Conservation (phyloP, 441 rosid species). For the Isatis lusitanica region DNA sequence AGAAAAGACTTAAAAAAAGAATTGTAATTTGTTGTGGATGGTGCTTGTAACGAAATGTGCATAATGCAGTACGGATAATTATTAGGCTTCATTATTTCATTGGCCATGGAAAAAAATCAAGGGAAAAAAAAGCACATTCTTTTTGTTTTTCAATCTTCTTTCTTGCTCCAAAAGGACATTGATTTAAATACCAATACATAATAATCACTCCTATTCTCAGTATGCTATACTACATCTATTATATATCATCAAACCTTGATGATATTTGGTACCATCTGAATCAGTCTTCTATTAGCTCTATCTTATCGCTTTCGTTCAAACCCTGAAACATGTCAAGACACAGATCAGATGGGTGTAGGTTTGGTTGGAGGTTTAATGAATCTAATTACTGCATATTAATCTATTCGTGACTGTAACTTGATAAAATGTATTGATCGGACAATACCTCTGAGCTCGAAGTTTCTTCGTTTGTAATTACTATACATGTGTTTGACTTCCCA, state of each 20-base stretch:
- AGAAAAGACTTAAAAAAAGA: constrained; percentile 1
- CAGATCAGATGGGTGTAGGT: neutral
- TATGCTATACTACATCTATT: constrained; percentile 17
- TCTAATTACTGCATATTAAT: neutral
- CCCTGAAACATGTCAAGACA: constrained; percentile 52
- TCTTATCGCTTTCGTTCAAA: constrained; percentile 56
- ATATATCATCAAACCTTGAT: constrained; percentile 16
- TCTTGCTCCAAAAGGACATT: neutral
- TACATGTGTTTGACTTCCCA: constrained; percentile 47
- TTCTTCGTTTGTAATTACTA: constrained; percentile 43
- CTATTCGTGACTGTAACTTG: neutral
- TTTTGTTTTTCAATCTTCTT: constrained; percentile 19
- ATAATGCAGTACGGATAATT: constrained; percentile 20
- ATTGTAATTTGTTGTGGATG: constrained; percentile 16
- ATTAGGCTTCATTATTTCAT: constrained; percentile 13
- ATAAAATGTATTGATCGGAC: neutral
- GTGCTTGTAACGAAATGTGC: constrained; percentile 22
- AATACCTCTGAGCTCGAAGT: constrained; percentile 52
- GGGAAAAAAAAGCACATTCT: neutral
- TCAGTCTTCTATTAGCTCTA: constrained; percentile 40
- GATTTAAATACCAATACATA: constrained; percentile 23
- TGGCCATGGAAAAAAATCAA: neutral
- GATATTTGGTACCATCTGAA: constrained; percentile 24
- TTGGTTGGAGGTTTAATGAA: neutral
- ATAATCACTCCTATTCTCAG: constrained; percentile 18